Evolutionary conservation across 257 asterid genomes (phyloP).

Genomic region (Solanum gandarillasii): DNA sequence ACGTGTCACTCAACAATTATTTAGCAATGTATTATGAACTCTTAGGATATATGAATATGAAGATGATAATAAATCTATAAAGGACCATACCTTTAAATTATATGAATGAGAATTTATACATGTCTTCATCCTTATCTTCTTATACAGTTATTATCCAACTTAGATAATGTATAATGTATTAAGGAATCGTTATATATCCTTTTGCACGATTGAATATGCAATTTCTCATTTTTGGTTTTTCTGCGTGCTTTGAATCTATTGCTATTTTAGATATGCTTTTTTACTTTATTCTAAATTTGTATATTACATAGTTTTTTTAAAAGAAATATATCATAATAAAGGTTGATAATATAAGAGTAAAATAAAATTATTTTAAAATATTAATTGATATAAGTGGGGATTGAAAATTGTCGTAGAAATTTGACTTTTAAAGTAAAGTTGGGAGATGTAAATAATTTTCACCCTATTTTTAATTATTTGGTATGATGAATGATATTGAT

Average conservation of each 20-base stretch:
- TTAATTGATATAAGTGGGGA: neutral
- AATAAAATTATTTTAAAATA: neutral
- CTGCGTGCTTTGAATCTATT: neutral
- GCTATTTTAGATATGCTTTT: neutral
- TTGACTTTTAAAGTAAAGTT: neutral
- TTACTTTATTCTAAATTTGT: neutral
- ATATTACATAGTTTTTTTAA: neutral
- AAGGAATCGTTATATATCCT: neutral
- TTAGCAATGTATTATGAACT: neutral
- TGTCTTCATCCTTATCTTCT: neutral
- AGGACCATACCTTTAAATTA: neutral
- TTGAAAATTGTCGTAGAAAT: neutral
- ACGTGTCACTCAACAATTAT: neutral
- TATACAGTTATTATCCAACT: neutral
- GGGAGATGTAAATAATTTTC: neutral
- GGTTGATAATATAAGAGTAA: neutral
- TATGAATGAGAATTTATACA: neutral
- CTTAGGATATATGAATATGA: neutral
- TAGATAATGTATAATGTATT: neutral
- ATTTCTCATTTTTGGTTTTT: neutral
- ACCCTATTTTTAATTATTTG: neutral
- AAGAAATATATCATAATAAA: neutral
- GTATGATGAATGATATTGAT: neutral
- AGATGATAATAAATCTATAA: neutral
- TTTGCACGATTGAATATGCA: neutral